Percentiles rank a stretch among this genome's conserved stretches.
Evolutionary conservation across 1,284 basidiomycete species (phyloP).

Genomic region (Polyporus tsugae): DNA sequence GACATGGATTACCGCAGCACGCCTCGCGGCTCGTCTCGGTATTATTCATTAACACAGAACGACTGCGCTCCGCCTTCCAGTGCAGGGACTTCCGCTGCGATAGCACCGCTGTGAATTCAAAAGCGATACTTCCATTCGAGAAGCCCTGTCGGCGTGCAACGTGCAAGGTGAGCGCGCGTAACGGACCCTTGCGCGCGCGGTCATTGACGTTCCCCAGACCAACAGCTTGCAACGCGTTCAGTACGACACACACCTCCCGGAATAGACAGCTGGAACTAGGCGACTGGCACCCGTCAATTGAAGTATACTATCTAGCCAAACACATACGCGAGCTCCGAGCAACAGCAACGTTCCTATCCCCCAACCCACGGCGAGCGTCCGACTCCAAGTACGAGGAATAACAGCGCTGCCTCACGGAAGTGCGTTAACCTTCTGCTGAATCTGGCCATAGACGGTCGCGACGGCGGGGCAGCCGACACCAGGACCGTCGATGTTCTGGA

Average conservation of each 20-base stretch:
- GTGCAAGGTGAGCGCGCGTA: neutral
- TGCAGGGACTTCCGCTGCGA: neutral
- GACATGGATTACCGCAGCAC: neutral
- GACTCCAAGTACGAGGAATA: neutral
- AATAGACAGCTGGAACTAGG: slow-evolving; percentile 32
- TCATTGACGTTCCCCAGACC: neutral
- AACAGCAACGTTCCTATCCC: slow-evolving; percentile 2
- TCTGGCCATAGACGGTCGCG: slow-evolving; percentile 40
- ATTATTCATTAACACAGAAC: neutral
- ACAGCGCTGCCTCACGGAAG: slow-evolving; percentile 22
- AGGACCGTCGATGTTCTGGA: slow-evolving; percentile 45
- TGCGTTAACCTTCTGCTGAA: slow-evolving; percentile 40
- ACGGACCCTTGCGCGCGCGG: neutral
- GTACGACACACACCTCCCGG: neutral
- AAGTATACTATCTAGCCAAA: slow-evolving; percentile 28
- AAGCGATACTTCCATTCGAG: neutral
- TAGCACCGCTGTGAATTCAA: neutral
- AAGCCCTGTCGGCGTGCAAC: neutral
- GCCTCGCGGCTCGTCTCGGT: neutral
- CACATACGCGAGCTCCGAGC: slow-evolving; percentile 3
- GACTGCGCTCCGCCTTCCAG: neutral
- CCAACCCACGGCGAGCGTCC: neutral
- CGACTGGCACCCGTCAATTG: slow-evolving; percentile 33
- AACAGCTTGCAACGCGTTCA: neutral
- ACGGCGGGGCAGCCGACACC: slow-evolving; percentile 44